phyloP scores from a whole-genome alignment of 208 protist genomes.

The Trypanosoma avium region DNA sequence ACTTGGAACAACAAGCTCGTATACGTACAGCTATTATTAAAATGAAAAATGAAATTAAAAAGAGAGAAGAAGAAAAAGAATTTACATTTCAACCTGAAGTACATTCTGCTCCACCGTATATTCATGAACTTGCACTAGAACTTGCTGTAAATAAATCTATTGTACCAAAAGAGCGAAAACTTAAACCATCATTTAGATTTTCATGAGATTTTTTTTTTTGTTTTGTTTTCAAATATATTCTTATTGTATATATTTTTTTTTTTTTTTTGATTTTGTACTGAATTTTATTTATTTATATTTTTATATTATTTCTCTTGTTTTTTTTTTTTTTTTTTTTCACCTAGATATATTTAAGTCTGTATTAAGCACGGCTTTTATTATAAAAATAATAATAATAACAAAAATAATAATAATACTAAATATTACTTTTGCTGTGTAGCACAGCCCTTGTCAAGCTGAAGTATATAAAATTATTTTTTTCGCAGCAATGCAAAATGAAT shows the following conservation, averaged over 20 bases:
- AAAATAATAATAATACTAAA: not conserved
- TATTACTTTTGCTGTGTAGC: not conserved
- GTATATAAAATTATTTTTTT: not conserved
- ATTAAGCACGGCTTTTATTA: too few relatives aligned
- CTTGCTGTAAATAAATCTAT: constrained; percentile 14
- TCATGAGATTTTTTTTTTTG: constrained; percentile 6
- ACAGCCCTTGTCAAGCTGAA: constrained; percentile 3
- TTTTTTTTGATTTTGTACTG: not conserved
- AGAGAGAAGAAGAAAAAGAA: constrained; percentile 8
- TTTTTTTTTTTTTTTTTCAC: constrained; percentile 23
- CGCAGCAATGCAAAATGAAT: not conserved
- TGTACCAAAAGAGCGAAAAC: not conserved
- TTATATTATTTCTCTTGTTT: constrained; percentile 2
- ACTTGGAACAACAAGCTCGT: constrained; percentile 9
- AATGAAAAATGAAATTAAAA: not conserved
- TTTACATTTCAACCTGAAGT: constrained; percentile 26
- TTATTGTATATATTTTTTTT: constrained; percentile 2
- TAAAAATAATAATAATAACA: constrained; percentile 7
- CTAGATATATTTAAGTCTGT: too few relatives aligned
- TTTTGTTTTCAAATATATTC: constrained; percentile 10
- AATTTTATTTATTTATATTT: not conserved
- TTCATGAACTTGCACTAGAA: constrained; percentile 26
- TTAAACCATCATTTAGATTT: constrained; percentile 7
- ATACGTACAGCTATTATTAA: not conserved
- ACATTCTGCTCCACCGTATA: constrained; percentile 18